Base-by-base conservation (phyloP, 148 eudicot genomes). In the Rhododendron mucronatum region DNA sequence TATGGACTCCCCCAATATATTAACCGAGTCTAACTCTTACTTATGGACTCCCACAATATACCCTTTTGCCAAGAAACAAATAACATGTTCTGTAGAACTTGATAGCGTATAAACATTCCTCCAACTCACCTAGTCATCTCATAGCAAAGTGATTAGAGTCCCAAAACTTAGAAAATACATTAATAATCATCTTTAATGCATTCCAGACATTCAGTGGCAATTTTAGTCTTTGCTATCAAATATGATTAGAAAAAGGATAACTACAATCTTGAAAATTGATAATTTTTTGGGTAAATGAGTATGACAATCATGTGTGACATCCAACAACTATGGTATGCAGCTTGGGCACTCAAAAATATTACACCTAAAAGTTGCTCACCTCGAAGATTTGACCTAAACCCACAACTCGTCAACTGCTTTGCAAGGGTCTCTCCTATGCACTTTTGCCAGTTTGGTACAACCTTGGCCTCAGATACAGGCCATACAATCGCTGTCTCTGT, bases 401-500 rank as follows among this genome's bases (percentile, higher is more conserved):
- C 99, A 88, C 96, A 94, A 79, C 84, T 92, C 21, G 95, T 95
- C 93, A 97, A 93, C 89, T 97, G 98, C 88, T 90, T 92, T 33
- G 99, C 99, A 61, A 97, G 96, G 83, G 89, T 85, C 86, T 93
- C 97, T 85, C 98, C 99, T 76, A 97, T 75, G 48, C 89, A 90
- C 89, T 90, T 88, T 84, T 88, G 90, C 99, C 99, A 97, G 86
- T 94, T 90, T 14, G 98, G 94, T 67, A 86, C 89, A 86, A 76
- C 93, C 91, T 88, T 97, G 86, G 96, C 98, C 85, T 94, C 96
- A 80, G 95, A 88, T 41, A 84, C 92, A 87, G 98, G 99, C 98
- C 98, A 93, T 67, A 97, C 92, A 86, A 95, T 88, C 65, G 99
- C 99, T 85, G 99, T 97, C 89, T 95, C 98, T 20, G 99, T 95